Conservation (phyloP, 257 asterid species). For the Salvia hispanica region DNA sequence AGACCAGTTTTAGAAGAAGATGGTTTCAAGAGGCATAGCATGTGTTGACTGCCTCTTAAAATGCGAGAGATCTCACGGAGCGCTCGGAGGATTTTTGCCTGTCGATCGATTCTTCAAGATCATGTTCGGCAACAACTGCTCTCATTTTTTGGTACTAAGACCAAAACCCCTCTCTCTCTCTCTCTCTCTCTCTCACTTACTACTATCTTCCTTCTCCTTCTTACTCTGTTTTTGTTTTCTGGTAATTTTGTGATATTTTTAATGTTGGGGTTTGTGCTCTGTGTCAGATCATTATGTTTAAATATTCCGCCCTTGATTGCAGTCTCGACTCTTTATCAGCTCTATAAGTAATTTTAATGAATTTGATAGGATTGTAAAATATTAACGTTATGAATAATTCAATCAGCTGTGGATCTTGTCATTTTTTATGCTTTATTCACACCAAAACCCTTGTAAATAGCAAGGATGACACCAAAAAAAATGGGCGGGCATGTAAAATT, state of each 20-base stretch:
- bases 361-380: too few relatives aligned
- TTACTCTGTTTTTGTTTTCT: not conserved
- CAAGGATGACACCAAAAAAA: too few relatives aligned
- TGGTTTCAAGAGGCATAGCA: slow-evolving; percentile 6
- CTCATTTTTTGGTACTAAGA: slow-evolving; percentile 33
- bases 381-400: not conserved
- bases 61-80: slow-evolving; percentile 10
- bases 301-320: not conserved
- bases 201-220: too few relatives aligned
- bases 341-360: not conserved
- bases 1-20: not conserved
- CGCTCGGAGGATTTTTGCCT: too few relatives aligned
- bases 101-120: slow-evolving; percentile 33
- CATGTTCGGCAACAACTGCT: slow-evolving; percentile 27
- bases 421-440: too few relatives aligned
- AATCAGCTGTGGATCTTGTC: not conserved
- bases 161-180: not conserved
- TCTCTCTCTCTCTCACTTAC: not conserved
- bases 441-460: too few relatives aligned
- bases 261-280: not conserved
- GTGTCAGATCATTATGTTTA: not conserved
- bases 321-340: not conserved
- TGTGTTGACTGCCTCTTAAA: slow-evolving; percentile 1
- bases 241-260: too few relatives aligned
- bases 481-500: too few relatives aligned